Evolutionary conservation across 106 monocot genomes (phyloP), one percentile per base, ranked within the genome.

Genomic region (Acanthochlamys bracteata): DNA sequence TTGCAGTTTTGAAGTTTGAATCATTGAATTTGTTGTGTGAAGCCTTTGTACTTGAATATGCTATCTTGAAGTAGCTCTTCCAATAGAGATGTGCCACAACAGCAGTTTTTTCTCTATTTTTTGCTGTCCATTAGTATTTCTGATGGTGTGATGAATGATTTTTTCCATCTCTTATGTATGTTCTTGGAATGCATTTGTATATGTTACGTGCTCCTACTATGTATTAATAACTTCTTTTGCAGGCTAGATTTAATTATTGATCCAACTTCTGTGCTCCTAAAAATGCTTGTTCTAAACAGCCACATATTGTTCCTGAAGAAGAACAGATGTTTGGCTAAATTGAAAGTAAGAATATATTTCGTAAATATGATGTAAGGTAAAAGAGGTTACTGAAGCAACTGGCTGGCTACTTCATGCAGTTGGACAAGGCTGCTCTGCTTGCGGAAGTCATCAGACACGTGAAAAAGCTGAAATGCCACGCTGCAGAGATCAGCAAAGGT

Each of bases 381-480:
- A 63, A 42, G 12, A 45, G 22, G 20, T 42, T 22, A 19, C 4
- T 63, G 20, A 41, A 45, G 21, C 8, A 23, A 24, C 43, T 45
- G 43, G 42, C 21, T 63, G 20, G 65, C 69, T 70, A 45, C 45
- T 68, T 64, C 33, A 49, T 78, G 74, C 86, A 91, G 90, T 61
- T 91, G 71, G 90, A 91, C 62, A 91, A 91, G 65, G 86, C 90
- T 51, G 83, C 83, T 39, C 26, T 91, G 64, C 80, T 91, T 24
- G 90, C 83, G 0, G 78, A 91, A 70, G 90, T 86, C 59, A 86
- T 91, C 57, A 76, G 47, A 21, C 83, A 86, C 17, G 73, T 90
- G 20, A 83, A 82, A 73, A 63, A 64, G 39, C 75, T 90, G 22
- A 86, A 86, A 78, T 45, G n/a, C 27, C 42, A 60, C 26, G 81